Evolutionary conservation across 2,329 filamentous ascomycete genomes (phyloP).

Genomic region (Neurospora crassa): DNA sequence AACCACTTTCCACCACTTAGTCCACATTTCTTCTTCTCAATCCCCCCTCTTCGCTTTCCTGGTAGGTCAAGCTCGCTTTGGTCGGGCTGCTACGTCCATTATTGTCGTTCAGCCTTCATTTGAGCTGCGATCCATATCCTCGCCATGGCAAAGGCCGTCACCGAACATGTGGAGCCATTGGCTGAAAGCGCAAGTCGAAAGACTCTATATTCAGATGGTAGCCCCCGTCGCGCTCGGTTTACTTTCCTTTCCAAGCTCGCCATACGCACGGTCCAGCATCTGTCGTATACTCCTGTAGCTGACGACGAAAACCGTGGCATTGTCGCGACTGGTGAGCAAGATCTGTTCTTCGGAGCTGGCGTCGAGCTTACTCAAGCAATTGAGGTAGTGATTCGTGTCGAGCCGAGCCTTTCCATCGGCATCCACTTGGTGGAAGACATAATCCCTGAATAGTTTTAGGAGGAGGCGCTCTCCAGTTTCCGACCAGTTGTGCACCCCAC

Average conservation of each 20-base stretch:
- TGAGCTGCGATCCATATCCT: not conserved
- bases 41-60: not conserved
- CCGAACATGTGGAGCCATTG: not conserved
- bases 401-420: conserved; percentile 71
- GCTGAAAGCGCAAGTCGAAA: not conserved
- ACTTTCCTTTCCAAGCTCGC: conserved; percentile 43
- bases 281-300: conserved; percentile 83
- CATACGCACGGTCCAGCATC: conserved; percentile 47
- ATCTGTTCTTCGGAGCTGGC: conserved; percentile 81
- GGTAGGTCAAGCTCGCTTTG: not conserved
- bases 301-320: conserved; percentile 80
- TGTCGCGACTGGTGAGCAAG: conserved; percentile 77
- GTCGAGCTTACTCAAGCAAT: conserved; percentile 85
- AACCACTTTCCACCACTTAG: not conserved
- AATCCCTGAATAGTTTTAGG: conserved; percentile 91
- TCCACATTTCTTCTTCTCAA: not conserved
- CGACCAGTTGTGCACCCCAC: conserved; percentile 70
- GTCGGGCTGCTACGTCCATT: not conserved
- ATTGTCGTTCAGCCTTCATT: not conserved
- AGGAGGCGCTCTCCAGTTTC: conserved; percentile 89
- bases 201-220: not conserved
- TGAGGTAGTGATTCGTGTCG: conserved; percentile 79
- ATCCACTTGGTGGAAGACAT: conserved; percentile 94
- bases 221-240: conserved; percentile 16
- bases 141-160: not conserved